phyloP scores from a whole-genome alignment of 495 filamentous ascomycete species.

The Xylaria intraflava region DNA sequence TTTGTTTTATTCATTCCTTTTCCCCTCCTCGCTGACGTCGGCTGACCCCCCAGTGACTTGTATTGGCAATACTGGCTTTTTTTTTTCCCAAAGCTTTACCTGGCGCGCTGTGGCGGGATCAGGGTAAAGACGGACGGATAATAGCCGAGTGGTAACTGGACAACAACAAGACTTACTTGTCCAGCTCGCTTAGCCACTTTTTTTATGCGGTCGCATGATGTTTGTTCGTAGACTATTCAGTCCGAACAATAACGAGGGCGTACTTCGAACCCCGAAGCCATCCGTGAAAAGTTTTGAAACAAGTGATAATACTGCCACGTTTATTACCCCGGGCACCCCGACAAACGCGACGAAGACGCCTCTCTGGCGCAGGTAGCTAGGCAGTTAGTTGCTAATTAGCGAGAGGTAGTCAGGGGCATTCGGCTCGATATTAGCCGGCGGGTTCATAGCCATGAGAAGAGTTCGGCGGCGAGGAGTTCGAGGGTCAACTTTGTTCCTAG shows the following conservation, averaged over 20 bases:
- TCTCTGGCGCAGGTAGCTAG: not conserved
- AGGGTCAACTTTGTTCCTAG: not conserved
- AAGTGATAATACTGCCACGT: not conserved
- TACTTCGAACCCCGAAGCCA: not conserved
- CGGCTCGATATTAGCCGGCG: not conserved
- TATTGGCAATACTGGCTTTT: no score
- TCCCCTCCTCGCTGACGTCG: no score
- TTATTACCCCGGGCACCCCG: not conserved
- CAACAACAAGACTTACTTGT: no score
- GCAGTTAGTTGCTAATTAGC: not conserved
- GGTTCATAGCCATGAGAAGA: not conserved
- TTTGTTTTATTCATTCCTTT: not conserved
- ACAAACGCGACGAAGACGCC: not conserved
- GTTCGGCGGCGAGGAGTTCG: not conserved
- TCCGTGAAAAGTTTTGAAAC: not conserved
- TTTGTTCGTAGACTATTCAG: no score
- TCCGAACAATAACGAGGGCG: no score
- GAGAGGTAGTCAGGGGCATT: not conserved
- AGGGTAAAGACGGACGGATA: no score
- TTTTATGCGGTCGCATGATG: no score
- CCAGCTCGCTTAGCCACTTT: no score
- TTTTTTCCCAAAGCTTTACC: no score
- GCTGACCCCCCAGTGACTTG: no score
- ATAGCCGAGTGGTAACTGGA: no score
- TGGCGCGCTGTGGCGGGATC: no score